Conservation (phyloP, 2,329 filamentous ascomycete species). For the Metarhizium brunneum region DNA sequence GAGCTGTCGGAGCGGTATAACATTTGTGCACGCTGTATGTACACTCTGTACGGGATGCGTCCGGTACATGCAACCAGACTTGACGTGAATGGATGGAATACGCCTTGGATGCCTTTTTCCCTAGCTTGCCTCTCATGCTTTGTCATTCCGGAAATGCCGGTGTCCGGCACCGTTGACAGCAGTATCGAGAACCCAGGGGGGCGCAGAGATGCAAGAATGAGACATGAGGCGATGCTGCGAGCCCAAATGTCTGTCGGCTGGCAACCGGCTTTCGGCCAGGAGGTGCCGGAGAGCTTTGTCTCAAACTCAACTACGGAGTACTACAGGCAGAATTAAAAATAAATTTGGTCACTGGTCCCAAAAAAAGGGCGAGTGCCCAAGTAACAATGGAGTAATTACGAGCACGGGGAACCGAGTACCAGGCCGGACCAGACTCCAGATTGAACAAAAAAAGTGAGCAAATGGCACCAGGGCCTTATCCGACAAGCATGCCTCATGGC, state of each 20-base stretch:
- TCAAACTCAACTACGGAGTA: not conserved
- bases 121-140: not conserved
- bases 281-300: not conserved
- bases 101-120: not conserved
- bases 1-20: not conserved
- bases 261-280: not conserved
- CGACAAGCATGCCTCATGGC: not conserved
- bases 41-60: too few relatives aligned
- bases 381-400: not conserved
- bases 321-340: not conserved
- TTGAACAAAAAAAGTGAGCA: not conserved
- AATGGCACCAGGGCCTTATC: not conserved
- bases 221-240: not conserved
- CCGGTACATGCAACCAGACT: too few relatives aligned
- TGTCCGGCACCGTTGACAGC: not conserved
- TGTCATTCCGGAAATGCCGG: conserved; percentile 1
- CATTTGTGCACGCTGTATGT: too few relatives aligned
- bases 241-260: too few relatives aligned
- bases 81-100: not conserved
- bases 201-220: not conserved
- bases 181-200: not conserved
- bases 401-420: not conserved
- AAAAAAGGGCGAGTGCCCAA: not conserved
- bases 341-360: not conserved
- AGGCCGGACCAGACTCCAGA: too few relatives aligned